Conservation (phyloP, 495 filamentous ascomycete species). For the Daldinia childiae region DNA sequence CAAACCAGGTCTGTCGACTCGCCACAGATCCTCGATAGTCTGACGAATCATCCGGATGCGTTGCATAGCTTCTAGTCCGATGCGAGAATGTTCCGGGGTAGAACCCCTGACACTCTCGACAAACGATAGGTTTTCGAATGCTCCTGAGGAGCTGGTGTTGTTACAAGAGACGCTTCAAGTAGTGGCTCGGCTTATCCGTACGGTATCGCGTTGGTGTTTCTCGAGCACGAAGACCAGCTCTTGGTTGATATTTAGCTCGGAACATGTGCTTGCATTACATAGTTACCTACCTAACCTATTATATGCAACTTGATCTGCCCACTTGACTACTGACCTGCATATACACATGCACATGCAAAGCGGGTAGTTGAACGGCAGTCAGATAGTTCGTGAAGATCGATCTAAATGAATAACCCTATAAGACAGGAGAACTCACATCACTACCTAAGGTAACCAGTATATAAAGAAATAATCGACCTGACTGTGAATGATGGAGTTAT, state of each 20-base stretch:
- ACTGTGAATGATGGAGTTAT: background rate
- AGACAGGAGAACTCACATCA: constrained; percentile 1
- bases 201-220: background rate
- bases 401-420: constrained; percentile 23
- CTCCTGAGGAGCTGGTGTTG: constrained; percentile 49
- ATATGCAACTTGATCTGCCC: constrained; percentile 30
- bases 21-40: constrained; percentile 15
- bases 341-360: constrained; percentile 37
- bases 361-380: constrained; percentile 33
- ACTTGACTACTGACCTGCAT: constrained; percentile 14
- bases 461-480: background rate
- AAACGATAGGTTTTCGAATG: constrained; percentile 44
- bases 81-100: constrained; percentile 17
- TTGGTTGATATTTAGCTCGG: background rate
- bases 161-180: constrained; percentile 60
- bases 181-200: constrained; percentile 44
- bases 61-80: constrained; percentile 44
- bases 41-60: constrained; percentile 47
- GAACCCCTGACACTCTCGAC: constrained; percentile 29
- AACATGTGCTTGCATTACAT: background rate
- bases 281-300: background rate
- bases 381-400: constrained; percentile 27
- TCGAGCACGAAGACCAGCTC: background rate
- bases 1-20: constrained; percentile 14
- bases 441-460: background rate